Percentiles rank a stretch among this genome's conserved stretches.
These are phyloP conservation scores for Pythium guiyangense DNA, from an alignment of 352 stramenopile genomes.

Conservation along the genomic window DNA sequence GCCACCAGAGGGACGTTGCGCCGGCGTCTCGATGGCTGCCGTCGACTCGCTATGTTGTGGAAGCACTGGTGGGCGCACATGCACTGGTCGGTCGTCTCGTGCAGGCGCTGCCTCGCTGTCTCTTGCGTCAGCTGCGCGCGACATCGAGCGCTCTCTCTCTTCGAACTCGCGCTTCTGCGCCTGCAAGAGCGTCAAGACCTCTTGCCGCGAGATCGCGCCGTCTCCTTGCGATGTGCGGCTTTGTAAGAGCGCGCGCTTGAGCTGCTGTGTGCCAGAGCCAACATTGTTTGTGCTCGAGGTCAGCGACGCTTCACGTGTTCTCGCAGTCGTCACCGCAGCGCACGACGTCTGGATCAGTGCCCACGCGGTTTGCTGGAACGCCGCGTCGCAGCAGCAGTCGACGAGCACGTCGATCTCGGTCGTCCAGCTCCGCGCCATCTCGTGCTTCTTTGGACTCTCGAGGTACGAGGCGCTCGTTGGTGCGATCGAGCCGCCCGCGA, in stretches of 20 bases:
- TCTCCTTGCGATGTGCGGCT: neutral
- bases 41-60: neutral
- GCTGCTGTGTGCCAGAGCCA: neutral
- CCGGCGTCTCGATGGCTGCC: too few relatives aligned
- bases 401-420: conserved; percentile 16
- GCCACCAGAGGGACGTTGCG: too few relatives aligned
- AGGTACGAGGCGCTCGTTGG: neutral
- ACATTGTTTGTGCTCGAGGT: neutral
- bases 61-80: too few relatives aligned
- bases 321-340: neutral
- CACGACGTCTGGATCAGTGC: conserved; percentile 21
- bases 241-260: conserved; percentile 6
- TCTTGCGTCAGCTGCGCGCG: neutral
- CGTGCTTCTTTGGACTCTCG: conserved; percentile 7
- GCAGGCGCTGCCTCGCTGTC: neutral
- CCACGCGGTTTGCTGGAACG: conserved; percentile 26
- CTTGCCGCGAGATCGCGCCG: conserved; percentile 4
- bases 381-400: conserved; percentile 21
- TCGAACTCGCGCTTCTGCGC: conserved; percentile 11
- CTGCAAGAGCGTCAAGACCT: conserved; percentile 8
- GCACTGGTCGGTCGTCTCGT: neutral
- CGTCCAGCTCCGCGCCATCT: conserved; percentile 7
- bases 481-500: conserved; percentile 6
- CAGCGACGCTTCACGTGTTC: neutral
- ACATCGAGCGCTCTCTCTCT: conserved; percentile 3